A percentile compares a stretch with the other conserved stretches of the same genome.
phyloP scores from a whole-genome alignment of 805 yeast species.

The Barnettozyma pratensis region DNA sequence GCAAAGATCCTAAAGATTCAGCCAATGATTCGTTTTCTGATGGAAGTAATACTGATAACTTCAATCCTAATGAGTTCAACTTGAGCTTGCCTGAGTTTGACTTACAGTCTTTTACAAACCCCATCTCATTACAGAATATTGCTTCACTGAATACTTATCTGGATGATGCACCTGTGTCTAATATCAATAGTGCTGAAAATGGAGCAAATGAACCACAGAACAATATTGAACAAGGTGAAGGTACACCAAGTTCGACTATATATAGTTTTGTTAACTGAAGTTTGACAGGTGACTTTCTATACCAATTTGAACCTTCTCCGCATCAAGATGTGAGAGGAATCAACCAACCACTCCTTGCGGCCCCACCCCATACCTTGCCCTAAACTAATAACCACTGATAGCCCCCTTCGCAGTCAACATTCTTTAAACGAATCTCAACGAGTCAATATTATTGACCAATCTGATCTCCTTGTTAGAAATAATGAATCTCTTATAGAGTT shows the following conservation, averaged over 20 bases:
- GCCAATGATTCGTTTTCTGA: constrained; percentile 12
- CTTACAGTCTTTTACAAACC: constrained; percentile 18
- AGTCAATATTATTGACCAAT: neutral
- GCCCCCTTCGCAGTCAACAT: too few relatives aligned
- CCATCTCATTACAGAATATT: constrained; percentile 21
- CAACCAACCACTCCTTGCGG: too few relatives aligned
- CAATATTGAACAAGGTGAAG: neutral
- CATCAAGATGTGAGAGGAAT: too few relatives aligned
- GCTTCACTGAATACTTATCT: constrained; percentile 19
- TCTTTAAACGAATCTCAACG: too few relatives aligned
- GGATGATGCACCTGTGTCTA: constrained; percentile 4
- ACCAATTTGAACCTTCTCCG: too few relatives aligned
- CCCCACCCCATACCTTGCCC: too few relatives aligned
- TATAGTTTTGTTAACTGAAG: constrained; percentile 10
- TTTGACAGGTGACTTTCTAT: too few relatives aligned
- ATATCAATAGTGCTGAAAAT: neutral
- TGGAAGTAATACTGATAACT: constrained; percentile 12
- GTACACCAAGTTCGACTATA: constrained; percentile 7
- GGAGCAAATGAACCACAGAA: neutral
- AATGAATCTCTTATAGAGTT: too few relatives aligned
- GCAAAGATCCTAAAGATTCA: constrained; percentile 4
- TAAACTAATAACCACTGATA: too few relatives aligned
- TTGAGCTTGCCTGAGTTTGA: constrained; percentile 24
- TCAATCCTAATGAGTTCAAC: constrained; percentile 20
- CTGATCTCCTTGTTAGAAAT: too few relatives aligned